Evolutionary conservation across 2,329 filamentous ascomycete genomes (phyloP), one percentile per base, ranked within the genome.

Genomic region (Knufia fluminis): DNA sequence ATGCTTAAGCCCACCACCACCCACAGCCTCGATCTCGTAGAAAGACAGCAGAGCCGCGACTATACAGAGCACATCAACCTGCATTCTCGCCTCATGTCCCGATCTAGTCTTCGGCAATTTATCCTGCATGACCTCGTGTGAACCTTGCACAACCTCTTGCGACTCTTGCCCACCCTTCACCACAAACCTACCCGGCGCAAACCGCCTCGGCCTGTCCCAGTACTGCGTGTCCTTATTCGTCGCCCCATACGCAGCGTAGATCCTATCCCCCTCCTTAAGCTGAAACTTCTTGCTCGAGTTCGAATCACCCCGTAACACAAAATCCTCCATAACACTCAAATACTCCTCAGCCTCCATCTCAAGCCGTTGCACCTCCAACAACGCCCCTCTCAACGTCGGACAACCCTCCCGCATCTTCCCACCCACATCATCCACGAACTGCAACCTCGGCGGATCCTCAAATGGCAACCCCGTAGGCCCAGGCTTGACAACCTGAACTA

Each of bases 1-100:
- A 38, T 81, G 66, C 16, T 66, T 66, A 71, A 78, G 79, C 24
- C 48, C 50, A 0, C 62, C 64, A 4, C 64, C 64, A 14, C 23
- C 24, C 33, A 48, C 12, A 0, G 74, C 68, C 48, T 74, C 65
- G 50, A 81, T 71, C 38, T 80, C 73, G 76, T 77, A 82, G 57
- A 77, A 68, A 4, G 69, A 65, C 17, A 80, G 58, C 19, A 81
- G 69, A 1, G 71, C 69, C 14, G 76, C 76, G 1, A 71, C 68
- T 39, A 77, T 72, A 20, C 71, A 62, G 38, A 80, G 55, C 16
- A 72, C 66, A 57, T 77, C 70, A 2, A 72, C 74, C 72, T 58
- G 72, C 76, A 1, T 73, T 70, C 32, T 68, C 61, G 36, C 77
- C 70, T 0, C 64, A 16, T 33, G 12, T 32, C 26, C 19, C n/a